Evolutionary conservation across 768 basidiomycete species (phyloP).

Genomic region (Suillus sp.): DNA sequence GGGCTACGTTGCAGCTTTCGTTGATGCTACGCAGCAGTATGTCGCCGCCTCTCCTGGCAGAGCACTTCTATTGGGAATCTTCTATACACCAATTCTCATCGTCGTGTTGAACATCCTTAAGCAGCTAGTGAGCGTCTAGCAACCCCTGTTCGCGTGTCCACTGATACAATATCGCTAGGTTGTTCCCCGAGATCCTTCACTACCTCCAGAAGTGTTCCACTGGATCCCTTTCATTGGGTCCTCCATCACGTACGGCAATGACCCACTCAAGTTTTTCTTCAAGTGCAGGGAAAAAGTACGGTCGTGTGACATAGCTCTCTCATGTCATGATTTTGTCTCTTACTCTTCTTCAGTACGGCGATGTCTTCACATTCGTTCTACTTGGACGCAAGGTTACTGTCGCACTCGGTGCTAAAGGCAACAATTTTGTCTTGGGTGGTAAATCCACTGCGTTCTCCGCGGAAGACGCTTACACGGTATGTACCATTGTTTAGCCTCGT

Average conservation of each 20-base stretch:
- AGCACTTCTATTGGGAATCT: constrained; percentile 42
- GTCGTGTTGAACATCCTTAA: constrained; percentile 74
- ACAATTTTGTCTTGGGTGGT: constrained; percentile 92
- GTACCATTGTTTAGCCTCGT: constrained; percentile 16
- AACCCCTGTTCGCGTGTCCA: not conserved
- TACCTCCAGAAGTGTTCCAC: constrained; percentile 93
- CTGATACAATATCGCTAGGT: constrained; percentile 44
- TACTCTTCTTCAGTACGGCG: constrained; percentile 68
- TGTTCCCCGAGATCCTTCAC: constrained; percentile 63
- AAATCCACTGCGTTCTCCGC: constrained; percentile 91
- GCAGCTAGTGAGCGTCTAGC: constrained; percentile 63
- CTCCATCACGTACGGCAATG: constrained; percentile 85
- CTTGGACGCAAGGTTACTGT: constrained; percentile 91
- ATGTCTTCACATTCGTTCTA: constrained; percentile 95
- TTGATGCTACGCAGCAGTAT: constrained; percentile 25
- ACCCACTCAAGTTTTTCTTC: constrained; percentile 88
- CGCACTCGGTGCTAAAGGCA: constrained; percentile 87
- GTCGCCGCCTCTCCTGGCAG: constrained; percentile 28
- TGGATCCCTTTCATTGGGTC: constrained; percentile 91
- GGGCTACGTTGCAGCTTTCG: constrained; percentile 28
- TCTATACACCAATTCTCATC: constrained; percentile 69
- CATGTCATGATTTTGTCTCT: not conserved
- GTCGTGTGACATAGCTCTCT: not conserved
- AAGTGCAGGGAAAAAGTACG: constrained; percentile 75
- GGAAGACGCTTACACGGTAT: constrained; percentile 94